Base-by-base conservation (phyloP, 2,329 filamentous ascomycete species). In the Tolypocladium sp. region DNA sequence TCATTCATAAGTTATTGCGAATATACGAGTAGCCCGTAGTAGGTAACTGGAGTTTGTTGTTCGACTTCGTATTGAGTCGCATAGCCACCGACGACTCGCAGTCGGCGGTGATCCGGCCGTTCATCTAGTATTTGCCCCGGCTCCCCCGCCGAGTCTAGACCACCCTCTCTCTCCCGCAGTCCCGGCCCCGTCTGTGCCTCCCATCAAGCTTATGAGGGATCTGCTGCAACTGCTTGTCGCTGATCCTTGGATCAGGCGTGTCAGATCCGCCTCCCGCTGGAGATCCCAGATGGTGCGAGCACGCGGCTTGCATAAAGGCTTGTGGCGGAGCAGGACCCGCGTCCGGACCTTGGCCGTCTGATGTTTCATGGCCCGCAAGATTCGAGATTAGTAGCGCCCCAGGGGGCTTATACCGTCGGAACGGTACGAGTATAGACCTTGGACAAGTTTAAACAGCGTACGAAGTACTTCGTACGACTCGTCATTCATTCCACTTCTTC, bases 401-500 rank as follows among this genome's bases (percentile, higher is more conserved):
- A n/a, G n/a, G n/a, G n/a, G n/a, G n/a, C n/a, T n/a, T n/a, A n/a
- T n/a, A n/a, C n/a, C n/a, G n/a, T n/a, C n/a, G n/a, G n/a, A n/a
- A n/a, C n/a, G n/a, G n/a, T n/a, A n/a, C n/a, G n/a, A n/a, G n/a
- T n/a, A n/a, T n/a, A n/a, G n/a, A n/a, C n/a, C n/a, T n/a, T n/a
- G n/a, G n/a, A n/a, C n/a, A n/a, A n/a, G n/a, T n/a, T n/a, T n/a
- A n/a, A n/a, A n/a, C n/a, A n/a, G n/a, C n/a, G n/a, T n/a, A n/a
- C n/a, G n/a, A n/a, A n/a, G n/a, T n/a, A n/a, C 27, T 25, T n/a
- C 22, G 30, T 49, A 15, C 46, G 42, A 56, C 40, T 33, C 25
- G 27, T 17, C 22, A 73, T 44, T 70, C 65, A 87, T 68, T 87
- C 84, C 64, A 88, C 76, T 71, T 87, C 85, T 66, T 87, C 83